Conservation (phyloP, 2,329 filamentous ascomycete species). For the Rutstroemia sp. region DNA sequence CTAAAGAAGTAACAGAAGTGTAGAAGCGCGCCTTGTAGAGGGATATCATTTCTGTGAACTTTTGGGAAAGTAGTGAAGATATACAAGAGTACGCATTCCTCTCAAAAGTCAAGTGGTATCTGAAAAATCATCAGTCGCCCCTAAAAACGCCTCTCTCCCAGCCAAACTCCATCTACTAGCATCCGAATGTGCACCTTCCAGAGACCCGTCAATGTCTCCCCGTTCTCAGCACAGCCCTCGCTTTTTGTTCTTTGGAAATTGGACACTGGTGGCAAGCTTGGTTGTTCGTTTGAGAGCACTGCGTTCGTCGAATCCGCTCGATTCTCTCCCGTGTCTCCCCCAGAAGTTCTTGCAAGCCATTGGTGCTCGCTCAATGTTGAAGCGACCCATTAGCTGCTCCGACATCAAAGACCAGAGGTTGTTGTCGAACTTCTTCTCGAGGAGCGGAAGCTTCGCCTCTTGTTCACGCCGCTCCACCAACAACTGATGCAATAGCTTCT, state of each 20-base stretch:
- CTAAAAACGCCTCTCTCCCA: neutral
- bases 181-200: neutral
- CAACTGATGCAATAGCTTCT: neutral
- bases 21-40: too few relatives aligned
- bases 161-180: neutral
- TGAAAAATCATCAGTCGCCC: too few relatives aligned
- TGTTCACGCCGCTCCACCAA: neutral
- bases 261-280: slow-evolving; percentile 2
- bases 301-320: slow-evolving; percentile 9
- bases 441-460: neutral
- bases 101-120: too few relatives aligned
- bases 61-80: too few relatives aligned
- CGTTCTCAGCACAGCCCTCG: neutral
- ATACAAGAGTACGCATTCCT: too few relatives aligned
- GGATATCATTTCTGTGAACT: too few relatives aligned
- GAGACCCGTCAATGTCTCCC: neutral
- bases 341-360: slow-evolving; percentile 16
- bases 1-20: too few relatives aligned
- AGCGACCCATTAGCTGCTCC: neutral
- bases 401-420: neutral
- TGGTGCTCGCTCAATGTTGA: neutral
- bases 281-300: neutral
- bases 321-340: slow-evolving; percentile 9
- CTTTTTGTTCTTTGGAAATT: neutral
- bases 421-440: neutral